Percentiles rank a stretch among this genome's conserved stretches.
Evolutionary conservation across 2,329 filamentous ascomycete genomes (phyloP).

Genomic region (Paracamarosporium sp.): DNA sequence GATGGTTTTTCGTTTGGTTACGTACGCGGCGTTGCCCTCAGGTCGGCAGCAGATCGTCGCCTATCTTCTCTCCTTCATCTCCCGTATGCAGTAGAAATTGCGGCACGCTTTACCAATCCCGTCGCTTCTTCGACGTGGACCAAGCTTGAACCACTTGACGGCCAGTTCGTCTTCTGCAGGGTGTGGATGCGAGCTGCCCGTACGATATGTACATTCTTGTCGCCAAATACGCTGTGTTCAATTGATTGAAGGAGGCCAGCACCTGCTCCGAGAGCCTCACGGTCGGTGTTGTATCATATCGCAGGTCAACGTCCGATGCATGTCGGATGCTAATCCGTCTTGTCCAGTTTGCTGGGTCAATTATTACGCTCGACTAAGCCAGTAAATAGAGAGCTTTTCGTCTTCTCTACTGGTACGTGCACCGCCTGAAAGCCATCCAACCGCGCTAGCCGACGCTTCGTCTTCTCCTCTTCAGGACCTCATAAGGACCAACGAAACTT

Average conservation of each 20-base stretch:
- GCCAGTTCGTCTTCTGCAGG: not conserved
- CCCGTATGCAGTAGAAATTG: not conserved
- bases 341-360: not conserved
- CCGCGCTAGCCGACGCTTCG: not conserved
- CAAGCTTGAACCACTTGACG: not conserved
- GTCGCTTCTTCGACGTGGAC: not conserved
- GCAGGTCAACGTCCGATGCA: conserved; percentile 1
- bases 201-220: not conserved
- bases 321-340: not conserved
- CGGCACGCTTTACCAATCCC: not conserved
- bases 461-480: not conserved
- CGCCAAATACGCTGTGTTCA: not conserved
- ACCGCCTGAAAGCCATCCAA: not conserved
- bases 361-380: not conserved
- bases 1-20: not conserved
- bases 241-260: not conserved
- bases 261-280: not conserved
- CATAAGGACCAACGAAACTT: not conserved
- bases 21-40: not conserved
- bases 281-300: not conserved
- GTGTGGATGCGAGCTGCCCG: not conserved
- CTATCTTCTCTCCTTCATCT: not conserved
- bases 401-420: not conserved
- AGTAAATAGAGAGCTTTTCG: not conserved
- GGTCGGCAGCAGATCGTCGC: not conserved